Conservation (phyloP, 2,329 filamentous ascomycete genomes). For the Ustulina deusta region DNA sequence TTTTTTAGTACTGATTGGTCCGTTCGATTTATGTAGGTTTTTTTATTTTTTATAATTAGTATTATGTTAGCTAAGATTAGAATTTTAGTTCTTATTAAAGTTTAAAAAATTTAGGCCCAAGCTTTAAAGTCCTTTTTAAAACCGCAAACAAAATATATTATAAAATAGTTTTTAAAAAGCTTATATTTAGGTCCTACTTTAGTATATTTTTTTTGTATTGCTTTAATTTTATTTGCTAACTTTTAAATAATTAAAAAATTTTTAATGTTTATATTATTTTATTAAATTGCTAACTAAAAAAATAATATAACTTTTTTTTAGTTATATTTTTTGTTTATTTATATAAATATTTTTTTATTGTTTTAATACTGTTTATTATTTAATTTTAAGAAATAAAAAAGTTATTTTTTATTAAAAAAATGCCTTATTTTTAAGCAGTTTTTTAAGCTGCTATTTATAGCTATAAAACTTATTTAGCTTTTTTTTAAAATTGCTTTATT, state of each 20-base stretch:
- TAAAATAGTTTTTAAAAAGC: neutral
- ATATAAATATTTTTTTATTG: constrained; percentile 1
- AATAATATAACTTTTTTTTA: constrained; percentile 14
- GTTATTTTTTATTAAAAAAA: neutral
- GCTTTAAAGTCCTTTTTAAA: constrained; percentile 3
- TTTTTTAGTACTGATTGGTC: neutral
- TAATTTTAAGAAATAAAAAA: neutral
- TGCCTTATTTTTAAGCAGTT: neutral
- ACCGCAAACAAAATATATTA: neutral
- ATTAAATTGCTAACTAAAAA: neutral
- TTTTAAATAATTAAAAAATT: neutral
- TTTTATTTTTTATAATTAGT: neutral
- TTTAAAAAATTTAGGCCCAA: constrained; percentile 8
- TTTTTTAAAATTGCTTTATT: neutral
- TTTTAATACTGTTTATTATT: neutral
- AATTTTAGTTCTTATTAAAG: neutral
- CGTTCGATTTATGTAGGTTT: neutral
- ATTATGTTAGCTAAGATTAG: constrained; percentile 1
- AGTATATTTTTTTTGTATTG: constrained; percentile 1
- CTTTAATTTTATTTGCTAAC: neutral
- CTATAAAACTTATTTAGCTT: too few species aligned
- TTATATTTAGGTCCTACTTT: neutral
- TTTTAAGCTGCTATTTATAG: too few species aligned
- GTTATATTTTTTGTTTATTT: constrained; percentile 9
- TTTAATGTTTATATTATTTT: neutral